Conservation (phyloP, 2,329 filamentous ascomycete species). For the Aphanocladium album region DNA sequence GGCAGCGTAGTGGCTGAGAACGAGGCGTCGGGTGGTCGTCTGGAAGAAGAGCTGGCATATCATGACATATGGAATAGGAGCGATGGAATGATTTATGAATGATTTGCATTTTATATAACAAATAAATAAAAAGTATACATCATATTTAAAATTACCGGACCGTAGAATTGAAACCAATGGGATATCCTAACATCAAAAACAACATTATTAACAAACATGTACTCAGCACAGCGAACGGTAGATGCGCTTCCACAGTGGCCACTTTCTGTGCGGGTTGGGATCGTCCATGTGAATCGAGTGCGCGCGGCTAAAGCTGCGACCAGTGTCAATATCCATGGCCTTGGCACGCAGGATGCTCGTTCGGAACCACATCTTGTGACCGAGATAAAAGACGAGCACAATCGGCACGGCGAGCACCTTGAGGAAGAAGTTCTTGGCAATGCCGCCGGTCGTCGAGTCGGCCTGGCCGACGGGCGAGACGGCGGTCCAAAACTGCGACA, state of each 20-base stretch:
- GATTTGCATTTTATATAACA: background rate
- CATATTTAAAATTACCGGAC: background rate
- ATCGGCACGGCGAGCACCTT: constrained; percentile 58
- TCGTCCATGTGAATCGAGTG: constrained; percentile 23
- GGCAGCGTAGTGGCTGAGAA: background rate
- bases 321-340: constrained; percentile 74
- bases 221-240: constrained; percentile 22
- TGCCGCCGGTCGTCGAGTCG: constrained; percentile 13
- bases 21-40: too few species aligned
- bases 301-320: constrained; percentile 39
- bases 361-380: constrained; percentile 62
- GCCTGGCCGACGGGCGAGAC: constrained; percentile 24
- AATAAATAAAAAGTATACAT: background rate
- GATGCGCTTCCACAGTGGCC: constrained; percentile 25
- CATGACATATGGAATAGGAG: background rate
- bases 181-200: background rate
- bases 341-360: constrained; percentile 56
- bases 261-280: constrained; percentile 19
- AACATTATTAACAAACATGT: background rate
- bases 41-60: background rate
- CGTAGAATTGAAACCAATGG: background rate
- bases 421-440: constrained; percentile 58
- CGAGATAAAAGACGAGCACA: constrained; percentile 56
- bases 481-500: constrained; percentile 72
- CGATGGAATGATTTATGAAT: background rate